Percentiles rank a stretch among this genome's conserved stretches.
Evolutionary conservation across 257 asterid species (phyloP).

Genomic region (Perilla frutescens): DNA sequence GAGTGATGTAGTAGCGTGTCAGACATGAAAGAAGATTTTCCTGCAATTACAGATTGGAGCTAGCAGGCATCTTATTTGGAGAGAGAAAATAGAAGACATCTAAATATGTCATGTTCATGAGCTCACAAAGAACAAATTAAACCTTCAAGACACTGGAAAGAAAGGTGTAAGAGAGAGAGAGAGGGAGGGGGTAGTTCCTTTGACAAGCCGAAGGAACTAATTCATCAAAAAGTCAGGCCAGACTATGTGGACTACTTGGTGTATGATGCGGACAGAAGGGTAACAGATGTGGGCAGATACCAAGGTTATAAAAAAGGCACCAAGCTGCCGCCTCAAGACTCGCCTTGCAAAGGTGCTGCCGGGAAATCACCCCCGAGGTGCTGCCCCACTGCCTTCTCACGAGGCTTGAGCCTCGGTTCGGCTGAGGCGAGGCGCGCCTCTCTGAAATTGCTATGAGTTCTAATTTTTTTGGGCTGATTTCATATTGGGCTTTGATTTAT

Average conservation of each 20-base stretch:
- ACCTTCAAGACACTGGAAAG: background rate
- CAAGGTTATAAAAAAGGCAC: no score
- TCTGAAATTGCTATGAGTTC: no score
- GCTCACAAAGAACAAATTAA: background rate
- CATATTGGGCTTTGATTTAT: no score
- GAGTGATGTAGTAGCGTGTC: background rate
- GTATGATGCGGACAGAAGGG: background rate
- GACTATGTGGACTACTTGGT: background rate
- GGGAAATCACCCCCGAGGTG: no score
- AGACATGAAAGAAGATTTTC: background rate
- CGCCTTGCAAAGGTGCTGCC: no score
- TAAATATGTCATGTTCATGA: background rate
- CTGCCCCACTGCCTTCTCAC: no score
- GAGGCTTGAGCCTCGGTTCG: no score
- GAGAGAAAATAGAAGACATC: background rate
- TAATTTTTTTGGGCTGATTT: no score
- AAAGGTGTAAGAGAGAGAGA: background rate
- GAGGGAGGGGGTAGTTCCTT: background rate
- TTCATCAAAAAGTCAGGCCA: background rate
- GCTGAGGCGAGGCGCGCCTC: no score
- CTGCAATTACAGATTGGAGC: background rate
- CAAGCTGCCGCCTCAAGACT: no score
- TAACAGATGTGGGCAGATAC: no score
- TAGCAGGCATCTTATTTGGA: background rate
- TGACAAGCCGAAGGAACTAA: background rate